Base-by-base conservation (phyloP, 495 filamentous ascomycete species). In the Amorphotheca resinae region DNA sequence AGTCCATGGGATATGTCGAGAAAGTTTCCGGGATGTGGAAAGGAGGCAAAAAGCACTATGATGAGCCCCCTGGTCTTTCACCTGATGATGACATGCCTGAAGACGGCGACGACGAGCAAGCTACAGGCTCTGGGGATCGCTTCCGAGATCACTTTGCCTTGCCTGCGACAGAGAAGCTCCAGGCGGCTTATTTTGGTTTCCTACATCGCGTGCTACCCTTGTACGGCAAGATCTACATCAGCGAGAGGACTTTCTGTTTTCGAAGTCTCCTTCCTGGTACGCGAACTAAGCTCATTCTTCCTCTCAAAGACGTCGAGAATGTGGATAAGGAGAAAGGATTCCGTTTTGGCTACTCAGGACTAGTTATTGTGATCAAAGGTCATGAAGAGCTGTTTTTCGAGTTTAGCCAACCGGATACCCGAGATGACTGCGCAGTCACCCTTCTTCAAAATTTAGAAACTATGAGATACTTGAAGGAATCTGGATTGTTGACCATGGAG, bases 361-460 rank as follows among this genome's bases (percentile, higher is more conserved):
- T 98, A 39, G 89, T 95, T 5, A 71, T 98, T 16, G 82, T 93
- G 4, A 87, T 98, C 39, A 77, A 82, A 23, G 91, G 88, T 7
- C 88, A 95, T 51, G 91, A 96, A 58, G 93, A 98, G 57, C 63
- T 98, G 1, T 96, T 98, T 60, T 96, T 98, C 58, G 91, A 98
- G 55, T 96, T 98, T 58, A 71, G 71, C 45, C 66, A 77, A 11
- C 60, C 73, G 3, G 87, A 86, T 41, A 69, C 73, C 36, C 76
- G 91, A 36, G 87, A 98, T 54, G 91, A 98, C 56, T 95, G 87
- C 54, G 73, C 79, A 2, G 73, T 89, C 20, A 94, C 84, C 6
- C 59, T 96, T 9, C 70, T 86, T 35, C 79, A 82, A 40, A 74
- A 70, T 46, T 64, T 95, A 1, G 86, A 93, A 43, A 77, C 76